These are phyloP conservation scores for Syzygium grande DNA, from an alignment of 345 rosid genomes.

Conservation along the genomic window DNA sequence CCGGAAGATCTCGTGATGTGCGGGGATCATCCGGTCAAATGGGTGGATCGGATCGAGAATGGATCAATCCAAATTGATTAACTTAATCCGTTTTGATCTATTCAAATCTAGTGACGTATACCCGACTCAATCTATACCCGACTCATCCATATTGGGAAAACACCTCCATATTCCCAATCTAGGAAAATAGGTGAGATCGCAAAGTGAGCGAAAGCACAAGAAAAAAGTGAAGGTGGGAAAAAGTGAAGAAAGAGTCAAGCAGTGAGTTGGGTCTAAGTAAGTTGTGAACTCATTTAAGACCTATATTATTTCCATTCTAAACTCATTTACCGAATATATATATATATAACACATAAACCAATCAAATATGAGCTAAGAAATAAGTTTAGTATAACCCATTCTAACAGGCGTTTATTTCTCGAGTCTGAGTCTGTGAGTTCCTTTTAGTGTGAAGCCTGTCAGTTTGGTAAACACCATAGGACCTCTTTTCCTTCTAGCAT, in stretches of 20 bases:
- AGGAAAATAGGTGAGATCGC: fast-evolving
- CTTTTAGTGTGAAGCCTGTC: background rate
- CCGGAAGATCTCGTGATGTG: fast-evolving
- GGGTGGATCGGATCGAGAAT: background rate
- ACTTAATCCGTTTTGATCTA: fast-evolving
- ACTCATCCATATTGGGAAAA: fast-evolving
- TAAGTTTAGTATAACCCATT: too few species aligned
- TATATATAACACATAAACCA: too few species aligned
- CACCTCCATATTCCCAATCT: fast-evolving
- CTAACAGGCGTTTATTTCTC: background rate
- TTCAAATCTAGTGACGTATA: too few species aligned
- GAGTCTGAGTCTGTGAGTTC: background rate
- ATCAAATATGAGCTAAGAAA: too few species aligned
- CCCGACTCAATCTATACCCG: too few species aligned
- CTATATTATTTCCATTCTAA: too few species aligned
- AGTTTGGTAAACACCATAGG: background rate
- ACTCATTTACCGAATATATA: too few species aligned
- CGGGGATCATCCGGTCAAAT: background rate
- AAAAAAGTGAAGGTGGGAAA: too few species aligned
- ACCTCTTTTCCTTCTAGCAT: background rate
- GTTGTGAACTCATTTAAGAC: too few species aligned
- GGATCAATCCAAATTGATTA: fast-evolving
- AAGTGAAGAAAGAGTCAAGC: fast-evolving
- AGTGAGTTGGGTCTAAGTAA: too few species aligned
- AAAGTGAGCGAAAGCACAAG: fast-evolving